Base-by-base conservation (phyloP, 2,329 filamentous ascomycete genomes). In the Thelonectria blattea region DNA sequence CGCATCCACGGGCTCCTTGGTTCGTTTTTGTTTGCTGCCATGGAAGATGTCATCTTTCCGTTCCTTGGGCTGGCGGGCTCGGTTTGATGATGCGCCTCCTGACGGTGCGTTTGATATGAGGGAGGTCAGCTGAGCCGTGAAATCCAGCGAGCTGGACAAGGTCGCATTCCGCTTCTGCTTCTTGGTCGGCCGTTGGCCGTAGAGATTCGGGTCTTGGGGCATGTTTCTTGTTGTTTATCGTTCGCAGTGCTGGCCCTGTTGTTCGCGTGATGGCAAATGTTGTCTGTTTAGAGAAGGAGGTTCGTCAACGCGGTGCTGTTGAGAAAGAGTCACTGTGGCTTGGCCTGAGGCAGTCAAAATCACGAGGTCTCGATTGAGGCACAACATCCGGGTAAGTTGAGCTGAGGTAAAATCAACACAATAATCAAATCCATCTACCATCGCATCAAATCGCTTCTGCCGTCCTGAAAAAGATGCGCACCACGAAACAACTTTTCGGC, bases 61-160 rank as follows among this genome's bases (percentile, higher is more conserved):
- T 74, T 71, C 77, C 69, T 73, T 81, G 74, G 66, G 75, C 62
- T 83, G 70, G 32, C 88, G 84, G 47, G 75, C 61, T 24, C 78
- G 77, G n/a, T 75, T 67, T 60, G 79, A 74, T 59, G 76, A 61
- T 58, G 80, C 70, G 20, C 78, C 65, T 22, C 83, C 75, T 34
- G 83, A 79, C 5, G 75, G 67, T 11, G 76, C 65, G 62, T 80
- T 81, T 55, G 89, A 81, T 77, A 97, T 92, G 56, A 97, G 87
- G 47, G 89, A 91, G 68, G 91, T 90, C 64, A 98, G 86, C 66
- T 95, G 91, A 11, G 92, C 91, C n/a, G 91, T 88, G 79, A 99
- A 98, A 73, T 92, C 88, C 56, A 97, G 86, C 46, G 87, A 89
- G 52, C 86, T 88, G 17, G 87, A 89, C 17, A 93, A 86, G 17